phyloP scores from a whole-genome alignment of 768 basidiomycete species.

The Trametes cingulata region DNA sequence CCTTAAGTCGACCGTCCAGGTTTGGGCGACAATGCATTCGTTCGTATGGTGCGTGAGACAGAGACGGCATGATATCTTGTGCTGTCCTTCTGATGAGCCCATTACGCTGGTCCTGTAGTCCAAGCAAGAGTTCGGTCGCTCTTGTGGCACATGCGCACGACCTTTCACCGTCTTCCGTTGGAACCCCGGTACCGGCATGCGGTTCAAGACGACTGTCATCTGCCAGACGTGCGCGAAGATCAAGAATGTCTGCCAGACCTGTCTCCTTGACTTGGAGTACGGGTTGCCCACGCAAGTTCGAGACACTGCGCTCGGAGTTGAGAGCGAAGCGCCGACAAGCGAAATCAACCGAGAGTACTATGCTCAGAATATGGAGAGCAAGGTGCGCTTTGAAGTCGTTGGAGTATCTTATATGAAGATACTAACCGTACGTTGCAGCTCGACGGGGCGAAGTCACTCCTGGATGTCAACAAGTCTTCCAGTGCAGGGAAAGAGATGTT shows the following conservation, averaged over 20 bases:
- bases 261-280: slow-evolving; percentile 94
- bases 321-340: slow-evolving; percentile 90
- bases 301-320: slow-evolving; percentile 86
- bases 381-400: slow-evolving; percentile 47
- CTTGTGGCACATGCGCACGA: slow-evolving; percentile 96
- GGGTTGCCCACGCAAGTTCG: slow-evolving; percentile 95
- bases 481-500: slow-evolving; percentile 96
- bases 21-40: slow-evolving; percentile 87
- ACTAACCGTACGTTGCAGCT: slow-evolving; percentile 45
- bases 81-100: neutral
- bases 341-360: slow-evolving; percentile 97
- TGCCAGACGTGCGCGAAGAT: slow-evolving; percentile 97
- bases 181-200: slow-evolving; percentile 92
- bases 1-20: slow-evolving; percentile 44
- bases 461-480: slow-evolving; percentile 60
- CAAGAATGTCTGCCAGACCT: slow-evolving; percentile 97
- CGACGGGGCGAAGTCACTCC: slow-evolving; percentile 65
- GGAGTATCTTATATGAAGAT: neutral
- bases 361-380: slow-evolving; percentile 87
- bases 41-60: slow-evolving; percentile 75
- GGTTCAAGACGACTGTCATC: slow-evolving; percentile 96
- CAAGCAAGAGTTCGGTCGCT: slow-evolving; percentile 94
- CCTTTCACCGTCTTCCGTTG: slow-evolving; percentile 98
- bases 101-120: slow-evolving; percentile 52
- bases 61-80: neutral